These are phyloP conservation scores for Pleurotus sapidus DNA, from an alignment of 768 basidiomycete species.

Conservation along the genomic window DNA sequence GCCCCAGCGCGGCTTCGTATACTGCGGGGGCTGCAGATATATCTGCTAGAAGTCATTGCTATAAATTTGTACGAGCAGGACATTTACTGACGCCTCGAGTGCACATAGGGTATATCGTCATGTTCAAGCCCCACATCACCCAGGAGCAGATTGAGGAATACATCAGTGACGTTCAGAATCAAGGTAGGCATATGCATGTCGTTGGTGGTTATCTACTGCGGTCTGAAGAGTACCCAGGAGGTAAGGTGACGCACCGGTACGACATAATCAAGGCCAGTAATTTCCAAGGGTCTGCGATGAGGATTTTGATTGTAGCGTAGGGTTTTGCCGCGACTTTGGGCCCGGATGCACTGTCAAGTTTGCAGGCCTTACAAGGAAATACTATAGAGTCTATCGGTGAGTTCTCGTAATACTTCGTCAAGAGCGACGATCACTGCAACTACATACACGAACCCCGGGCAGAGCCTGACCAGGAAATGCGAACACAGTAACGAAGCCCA, in stretches of 20 bases:
- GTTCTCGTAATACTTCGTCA: background rate
- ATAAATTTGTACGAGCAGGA: too few relatives aligned
- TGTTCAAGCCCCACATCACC: conserved; percentile 47
- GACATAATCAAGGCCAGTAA: conserved; percentile 33
- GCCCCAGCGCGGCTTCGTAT: background rate
- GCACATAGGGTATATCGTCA: conserved; percentile 47
- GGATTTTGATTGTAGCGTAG: conserved; percentile 15
- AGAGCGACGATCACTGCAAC: too few relatives aligned
- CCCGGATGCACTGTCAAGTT: conserved; percentile 21
- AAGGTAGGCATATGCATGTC: conserved; percentile 28
- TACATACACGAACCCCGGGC: background rate
- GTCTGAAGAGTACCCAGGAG: conserved; percentile 28
- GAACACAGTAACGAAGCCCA: background rate
- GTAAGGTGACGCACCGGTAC: conserved; percentile 38
- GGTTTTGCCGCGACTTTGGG: conserved; percentile 44
- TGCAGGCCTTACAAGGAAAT: conserved; percentile 11
- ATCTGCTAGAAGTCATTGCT: conserved; percentile 10
- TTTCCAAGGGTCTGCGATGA: background rate
- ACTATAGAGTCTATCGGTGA: conserved; percentile 20
- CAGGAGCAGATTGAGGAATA: conserved; percentile 39
- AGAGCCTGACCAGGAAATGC: conserved; percentile 37
- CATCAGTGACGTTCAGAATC: conserved; percentile 29
- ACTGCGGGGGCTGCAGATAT: conserved; percentile 2
- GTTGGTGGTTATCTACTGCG: background rate
- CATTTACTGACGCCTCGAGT: background rate